Evolutionary conservation across 2,329 filamentous ascomycete species (phyloP).

Genomic region (Camillea tinctor): DNA sequence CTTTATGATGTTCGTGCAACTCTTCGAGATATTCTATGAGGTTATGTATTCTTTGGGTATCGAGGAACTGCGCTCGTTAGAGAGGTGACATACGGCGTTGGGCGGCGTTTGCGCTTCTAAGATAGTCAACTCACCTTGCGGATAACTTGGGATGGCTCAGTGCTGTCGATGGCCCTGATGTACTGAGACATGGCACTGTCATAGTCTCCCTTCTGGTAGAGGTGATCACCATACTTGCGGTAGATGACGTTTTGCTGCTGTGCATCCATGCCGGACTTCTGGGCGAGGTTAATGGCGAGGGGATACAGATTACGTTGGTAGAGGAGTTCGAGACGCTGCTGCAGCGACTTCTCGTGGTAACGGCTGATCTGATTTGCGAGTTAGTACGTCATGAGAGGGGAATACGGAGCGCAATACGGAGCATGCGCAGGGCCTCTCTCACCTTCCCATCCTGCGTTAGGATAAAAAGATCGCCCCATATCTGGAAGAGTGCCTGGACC

Average conservation of each 20-base stretch:
- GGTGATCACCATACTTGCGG: conserved; percentile 86
- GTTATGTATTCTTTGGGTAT: conserved; percentile 96
- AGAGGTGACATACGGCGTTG: not conserved
- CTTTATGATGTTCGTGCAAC: conserved; percentile 88
- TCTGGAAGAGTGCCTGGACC: conserved; percentile 74
- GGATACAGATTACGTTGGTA: conserved; percentile 94
- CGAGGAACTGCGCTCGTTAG: conserved; percentile 66
- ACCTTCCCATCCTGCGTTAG: conserved; percentile 91
- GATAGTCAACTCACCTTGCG: conserved; percentile 61
- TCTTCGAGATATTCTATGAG: conserved; percentile 96
- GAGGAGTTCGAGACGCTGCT: conserved; percentile 88
- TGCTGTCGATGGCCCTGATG: conserved; percentile 91
- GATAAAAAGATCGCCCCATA: conserved; percentile 92
- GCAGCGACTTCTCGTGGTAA: conserved; percentile 87
- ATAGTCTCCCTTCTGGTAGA: conserved; percentile 94
- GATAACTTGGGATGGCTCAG: conserved; percentile 94
- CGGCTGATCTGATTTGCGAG: conserved; percentile 62
- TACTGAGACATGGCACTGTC: conserved; percentile 99
- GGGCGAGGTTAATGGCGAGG: conserved; percentile 86
- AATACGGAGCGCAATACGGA: not conserved
- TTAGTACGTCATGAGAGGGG: conserved; percentile 16
- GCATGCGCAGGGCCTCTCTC: conserved; percentile 23
- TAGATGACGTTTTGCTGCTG: conserved; percentile 89
- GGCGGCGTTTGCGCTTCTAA: not conserved
- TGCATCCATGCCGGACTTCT: conserved; percentile 78